Base-by-base conservation (phyloP, 2,329 filamentous ascomycete species). In the Pseudogymnoascus sp. region DNA sequence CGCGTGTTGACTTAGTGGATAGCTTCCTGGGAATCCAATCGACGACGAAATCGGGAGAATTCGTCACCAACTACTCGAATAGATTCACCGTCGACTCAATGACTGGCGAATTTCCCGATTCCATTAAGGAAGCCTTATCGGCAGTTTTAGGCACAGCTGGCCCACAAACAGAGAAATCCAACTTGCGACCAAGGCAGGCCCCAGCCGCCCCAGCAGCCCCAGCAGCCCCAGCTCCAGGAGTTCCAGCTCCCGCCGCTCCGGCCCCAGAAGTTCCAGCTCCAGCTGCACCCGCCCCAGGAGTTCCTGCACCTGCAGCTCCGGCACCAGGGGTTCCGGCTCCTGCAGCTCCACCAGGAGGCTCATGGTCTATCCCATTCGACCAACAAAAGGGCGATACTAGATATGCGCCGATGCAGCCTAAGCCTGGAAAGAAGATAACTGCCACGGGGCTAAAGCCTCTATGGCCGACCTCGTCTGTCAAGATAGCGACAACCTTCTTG, bases 1-100 rank as follows among this genome's bases (percentile, higher is more conserved):
- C 37, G 25, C 30, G 57, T 57, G 63, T 66, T 58, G 65, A 61
- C 9, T 37, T 37, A 8, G 25, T n/a, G 9, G 8, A n/a, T 65
- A 84, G 81, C 71, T 86, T 84, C 70, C 71, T 85, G 14, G 80
- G 80, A 64, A 84, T 88, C 71, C 73, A 82, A 61, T 80, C 83
- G 14, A 76, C 77, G 6, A 78, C 78, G 4, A 75, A 77, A 15
- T 76, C 77, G n/a, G 80, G 82, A 37, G 80, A 80, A 33, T 79
- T 77, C 3, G 75, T 84, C 18, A 80, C 78, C 61, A 84, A 82
- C 67, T 88, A 79, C 70, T 87, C 85, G 9, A 67, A 75, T 58
- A 84, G 85, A 64, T 90, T 90, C 73, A 79, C 81, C n/a, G 74
- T 88, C 59, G 76, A 76, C 9, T 80, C 78, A 66, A 88, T 89